Percentiles rank a stretch among this genome's conserved stretches.
Evolutionary conservation across 2,329 filamentous ascomycete genomes (phyloP).

Genomic region (Verticillium dahliae): DNA sequence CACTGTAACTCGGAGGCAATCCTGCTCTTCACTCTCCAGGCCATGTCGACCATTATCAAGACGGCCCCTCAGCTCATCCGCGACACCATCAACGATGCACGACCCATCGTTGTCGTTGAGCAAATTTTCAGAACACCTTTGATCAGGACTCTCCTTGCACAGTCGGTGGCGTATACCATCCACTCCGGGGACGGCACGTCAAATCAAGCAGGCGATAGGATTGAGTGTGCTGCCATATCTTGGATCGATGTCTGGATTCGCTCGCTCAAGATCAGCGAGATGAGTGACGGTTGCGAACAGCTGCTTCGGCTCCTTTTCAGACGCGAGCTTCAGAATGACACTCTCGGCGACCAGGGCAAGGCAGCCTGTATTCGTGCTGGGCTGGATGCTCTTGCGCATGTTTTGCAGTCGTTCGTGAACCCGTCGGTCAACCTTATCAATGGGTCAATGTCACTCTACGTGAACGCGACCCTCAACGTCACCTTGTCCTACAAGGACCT

Average conservation of each 20-base stretch:
- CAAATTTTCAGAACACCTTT: conserved; percentile 70
- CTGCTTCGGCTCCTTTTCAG: conserved; percentile 69
- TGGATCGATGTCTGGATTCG: conserved; percentile 76
- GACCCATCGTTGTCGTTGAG: conserved; percentile 75
- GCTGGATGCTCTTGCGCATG: conserved; percentile 51
- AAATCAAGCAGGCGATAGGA: conserved; percentile 24
- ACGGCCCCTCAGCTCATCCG: conserved; percentile 78
- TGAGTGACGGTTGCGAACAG: conserved; percentile 74
- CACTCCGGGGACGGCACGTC: conserved; percentile 44
- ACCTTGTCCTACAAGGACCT: conserved; percentile 57
- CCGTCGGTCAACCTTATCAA: conserved; percentile 27
- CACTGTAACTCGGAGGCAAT: conserved; percentile 47
- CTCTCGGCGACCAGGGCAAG: conserved; percentile 50
- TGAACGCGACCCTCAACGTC: conserved; percentile 59
- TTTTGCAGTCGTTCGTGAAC: conserved; percentile 49
- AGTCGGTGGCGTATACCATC: conserved; percentile 47
- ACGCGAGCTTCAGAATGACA: conserved; percentile 47
- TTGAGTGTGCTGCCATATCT: conserved; percentile 59
- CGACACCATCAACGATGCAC: conserved; percentile 78
- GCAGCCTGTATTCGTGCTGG: conserved; percentile 59
- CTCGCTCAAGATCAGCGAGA: conserved; percentile 69
- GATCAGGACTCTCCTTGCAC: conserved; percentile 53
- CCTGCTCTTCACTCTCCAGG: conserved; percentile 62
- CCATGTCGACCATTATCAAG: conserved; percentile 63
- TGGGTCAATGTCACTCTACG: conserved; percentile 52